Conservation (phyloP, 805 yeast species). For the Wilhelminamyces savonicus region DNA sequence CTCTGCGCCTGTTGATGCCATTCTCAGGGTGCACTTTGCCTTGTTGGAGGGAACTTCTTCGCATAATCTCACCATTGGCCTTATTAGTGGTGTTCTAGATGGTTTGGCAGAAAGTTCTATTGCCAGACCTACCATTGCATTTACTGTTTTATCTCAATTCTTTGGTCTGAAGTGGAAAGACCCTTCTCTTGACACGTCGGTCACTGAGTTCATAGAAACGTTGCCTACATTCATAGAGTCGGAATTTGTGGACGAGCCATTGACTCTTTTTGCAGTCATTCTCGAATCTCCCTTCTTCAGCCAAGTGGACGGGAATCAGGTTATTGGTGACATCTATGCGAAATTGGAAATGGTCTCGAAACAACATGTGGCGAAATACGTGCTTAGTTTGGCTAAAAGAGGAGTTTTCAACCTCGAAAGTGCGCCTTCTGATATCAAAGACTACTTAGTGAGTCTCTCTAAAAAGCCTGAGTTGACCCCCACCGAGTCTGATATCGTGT, state of each 20-base stretch:
- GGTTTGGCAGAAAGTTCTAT: too few relatives aligned
- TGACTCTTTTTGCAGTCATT: conserved; percentile 5
- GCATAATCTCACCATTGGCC: too few relatives aligned
- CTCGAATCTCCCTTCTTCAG: conserved; percentile 12
- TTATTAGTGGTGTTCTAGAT: too few relatives aligned
- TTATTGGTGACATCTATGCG: conserved; percentile 27
- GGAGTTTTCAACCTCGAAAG: too few relatives aligned
- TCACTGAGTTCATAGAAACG: not conserved
- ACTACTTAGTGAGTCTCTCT: conserved; percentile 25
- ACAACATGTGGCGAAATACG: too few relatives aligned
- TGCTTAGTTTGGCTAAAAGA: too few relatives aligned
- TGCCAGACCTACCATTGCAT: conserved; percentile 3
- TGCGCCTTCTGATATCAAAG: too few relatives aligned
- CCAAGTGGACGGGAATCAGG: conserved; percentile 17
- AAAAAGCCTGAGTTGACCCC: conserved; percentile 11
- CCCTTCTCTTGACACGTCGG: too few relatives aligned
- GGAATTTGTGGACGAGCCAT: conserved; percentile 20
- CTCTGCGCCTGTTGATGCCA: too few relatives aligned
- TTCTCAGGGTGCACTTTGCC: too few relatives aligned
- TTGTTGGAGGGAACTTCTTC: too few relatives aligned
- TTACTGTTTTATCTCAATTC: conserved; percentile 3
- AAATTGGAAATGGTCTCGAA: conserved; percentile 20
- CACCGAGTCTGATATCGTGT: conserved; percentile 15
- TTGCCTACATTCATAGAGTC: conserved; percentile 19
- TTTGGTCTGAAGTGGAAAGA: too few relatives aligned